Conservation (phyloP, 1,139 yeast genomes). For the Nakaseomyces glabratus region DNA sequence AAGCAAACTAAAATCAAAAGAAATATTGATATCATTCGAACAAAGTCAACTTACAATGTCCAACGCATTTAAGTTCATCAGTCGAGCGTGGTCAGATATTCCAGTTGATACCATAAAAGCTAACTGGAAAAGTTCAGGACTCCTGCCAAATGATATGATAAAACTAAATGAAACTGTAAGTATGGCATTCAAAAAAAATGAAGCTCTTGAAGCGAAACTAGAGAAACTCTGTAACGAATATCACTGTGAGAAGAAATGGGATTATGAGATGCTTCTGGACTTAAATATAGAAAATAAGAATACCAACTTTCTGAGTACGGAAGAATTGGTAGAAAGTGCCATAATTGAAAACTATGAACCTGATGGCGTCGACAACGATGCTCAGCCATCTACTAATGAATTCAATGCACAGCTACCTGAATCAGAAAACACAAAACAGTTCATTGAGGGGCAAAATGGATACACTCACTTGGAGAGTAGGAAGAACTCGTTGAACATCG, state of each 20-base stretch:
- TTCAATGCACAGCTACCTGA: neutral
- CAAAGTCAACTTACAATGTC: constrained; percentile 43
- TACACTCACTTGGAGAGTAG: neutral
- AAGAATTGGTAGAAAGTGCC: constrained; percentile 56
- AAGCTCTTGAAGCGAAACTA: constrained; percentile 34
- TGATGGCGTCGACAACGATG: constrained; percentile 4
- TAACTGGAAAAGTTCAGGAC: constrained; percentile 45
- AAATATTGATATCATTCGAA: constrained; percentile 25
- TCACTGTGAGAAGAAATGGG: constrained; percentile 52
- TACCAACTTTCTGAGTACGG: constrained; percentile 51
- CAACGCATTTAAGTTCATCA: constrained; percentile 50
- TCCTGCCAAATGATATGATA: constrained; percentile 30
- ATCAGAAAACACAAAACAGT: neutral
- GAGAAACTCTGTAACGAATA: constrained; percentile 37
- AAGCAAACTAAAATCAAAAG: constrained; percentile 15
- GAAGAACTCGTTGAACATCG: neutral
- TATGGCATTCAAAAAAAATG: constrained; percentile 31
- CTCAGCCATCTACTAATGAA: neutral
- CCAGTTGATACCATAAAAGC: constrained; percentile 39
- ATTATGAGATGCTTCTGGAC: constrained; percentile 45
- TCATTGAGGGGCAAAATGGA: neutral
- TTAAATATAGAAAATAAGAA: constrained; percentile 49
- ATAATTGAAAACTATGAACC: constrained; percentile 31
- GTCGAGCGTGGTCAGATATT: constrained; percentile 47
- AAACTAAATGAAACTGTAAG: constrained; percentile 26